Percentiles rank a stretch among this genome's conserved stretches.
Evolutionary conservation across 73 alveolate genomes (phyloP).

Genomic region (Symbiodinium pilosum): DNA sequence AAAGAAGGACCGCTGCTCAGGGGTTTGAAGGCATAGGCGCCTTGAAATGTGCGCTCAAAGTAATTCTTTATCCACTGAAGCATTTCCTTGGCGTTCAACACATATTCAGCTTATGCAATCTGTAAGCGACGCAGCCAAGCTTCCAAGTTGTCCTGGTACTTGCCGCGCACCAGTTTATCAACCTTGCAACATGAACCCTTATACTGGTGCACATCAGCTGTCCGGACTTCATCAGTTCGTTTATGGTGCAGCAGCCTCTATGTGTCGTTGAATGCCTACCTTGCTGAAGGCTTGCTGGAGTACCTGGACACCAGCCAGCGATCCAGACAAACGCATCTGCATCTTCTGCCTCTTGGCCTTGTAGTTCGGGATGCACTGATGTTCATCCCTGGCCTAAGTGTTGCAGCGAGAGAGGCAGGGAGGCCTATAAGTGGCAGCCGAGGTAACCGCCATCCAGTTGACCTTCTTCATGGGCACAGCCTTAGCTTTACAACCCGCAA

Average conservation of each 20-base stretch:
- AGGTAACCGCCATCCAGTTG: slow-evolving; percentile 97
- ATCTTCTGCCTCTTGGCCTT: slow-evolving; percentile 78
- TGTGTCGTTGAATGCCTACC: slow-evolving; percentile 95
- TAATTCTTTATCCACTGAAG: slow-evolving; percentile 98
- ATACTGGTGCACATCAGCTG: too few relatives aligned
- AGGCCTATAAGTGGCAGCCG: neutral
- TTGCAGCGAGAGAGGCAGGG: neutral
- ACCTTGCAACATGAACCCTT: slow-evolving; percentile 78
- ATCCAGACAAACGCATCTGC: neutral
- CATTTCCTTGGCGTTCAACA: slow-evolving; percentile 95
- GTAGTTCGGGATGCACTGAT: slow-evolving; percentile 98
- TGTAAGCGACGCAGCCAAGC: neutral
- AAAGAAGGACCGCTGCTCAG: neutral
- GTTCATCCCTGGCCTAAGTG: slow-evolving; percentile 96
- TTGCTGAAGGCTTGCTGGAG: slow-evolving; percentile 95
- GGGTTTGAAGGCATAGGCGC: neutral
- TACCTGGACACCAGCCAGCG: slow-evolving; percentile 41
- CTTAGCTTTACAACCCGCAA: neutral
- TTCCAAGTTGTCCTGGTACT: slow-evolving; percentile 97
- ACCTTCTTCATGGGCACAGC: slow-evolving; percentile 97
- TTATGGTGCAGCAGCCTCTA: neutral
- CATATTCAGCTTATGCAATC: neutral
- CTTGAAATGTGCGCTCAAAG: slow-evolving; percentile 92
- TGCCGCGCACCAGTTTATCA: slow-evolving; percentile 97
- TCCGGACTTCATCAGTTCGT: too few relatives aligned